Evolutionary conservation across 2,329 filamentous ascomycete species (phyloP), one percentile per base, ranked within the genome.

Genomic region (Westerdykella sp.): DNA sequence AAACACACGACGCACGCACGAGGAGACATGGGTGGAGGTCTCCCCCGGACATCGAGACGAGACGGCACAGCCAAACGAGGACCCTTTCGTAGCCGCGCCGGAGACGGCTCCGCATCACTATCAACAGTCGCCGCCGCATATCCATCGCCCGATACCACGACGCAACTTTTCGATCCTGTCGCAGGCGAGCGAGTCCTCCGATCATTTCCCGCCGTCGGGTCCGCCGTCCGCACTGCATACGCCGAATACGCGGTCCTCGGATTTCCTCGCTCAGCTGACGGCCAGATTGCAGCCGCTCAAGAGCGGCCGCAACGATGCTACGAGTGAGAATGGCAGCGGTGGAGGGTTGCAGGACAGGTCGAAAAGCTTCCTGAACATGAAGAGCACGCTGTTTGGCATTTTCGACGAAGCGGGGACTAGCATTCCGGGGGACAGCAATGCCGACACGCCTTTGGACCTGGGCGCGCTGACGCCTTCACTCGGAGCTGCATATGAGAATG

Each of bases 371-470:
- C 73, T 89, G 60, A 95, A 96, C 63, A 76, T 98, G 47, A 95
- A 88, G 4, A 90, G 88, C 2, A 95, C 93, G 0, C 78, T 98
- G 5, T 86, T 85, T 54, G 91, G 93, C 42, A 98, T 98, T 58
- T 98, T 95, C 72, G 83, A 63, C 38, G 63, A 62, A 41, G 55
- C 52, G 34, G 46, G 46, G 11, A 18, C n/a, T 18, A 35, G 32
- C 16, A 35, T 35, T 15, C 32, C 32, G 10, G 16, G 32, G 6
- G 25, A 28, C 34, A 79, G 80, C 51, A 81, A 83, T 48, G 67
- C 75, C 3, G 73, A 76, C 43, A 89, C 84, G 10, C 87, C 87
- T 2, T 93, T 84, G 83, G 87, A 84, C 18, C 85, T 82, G 0
- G 87, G 87, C 30, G 79, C 84, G 25, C 79, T 86, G 60, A 87